phyloP scores from a whole-genome alignment of 148 eudicot species.

The Hydrangea macrophylla region DNA sequence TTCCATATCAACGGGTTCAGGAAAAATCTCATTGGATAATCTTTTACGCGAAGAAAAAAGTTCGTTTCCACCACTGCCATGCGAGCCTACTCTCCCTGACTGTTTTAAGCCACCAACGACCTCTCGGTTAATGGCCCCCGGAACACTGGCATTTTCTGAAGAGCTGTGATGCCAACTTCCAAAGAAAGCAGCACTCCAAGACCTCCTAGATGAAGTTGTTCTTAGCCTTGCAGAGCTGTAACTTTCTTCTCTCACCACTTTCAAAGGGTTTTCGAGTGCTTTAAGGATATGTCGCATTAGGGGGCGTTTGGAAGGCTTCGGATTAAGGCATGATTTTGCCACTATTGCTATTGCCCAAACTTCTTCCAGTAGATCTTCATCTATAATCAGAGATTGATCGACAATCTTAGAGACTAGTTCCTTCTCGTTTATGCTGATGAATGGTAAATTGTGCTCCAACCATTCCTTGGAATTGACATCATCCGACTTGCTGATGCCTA shows the following conservation, averaged over 20 bases:
- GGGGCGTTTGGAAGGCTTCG: conserved; percentile 37
- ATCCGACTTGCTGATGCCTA: conserved; percentile 27
- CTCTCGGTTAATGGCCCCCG: conserved; percentile 20
- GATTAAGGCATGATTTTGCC: conserved; percentile 45
- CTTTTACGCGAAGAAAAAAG: conserved; percentile 27
- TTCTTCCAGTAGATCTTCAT: conserved; percentile 46
- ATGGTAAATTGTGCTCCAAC: conserved; percentile 24
- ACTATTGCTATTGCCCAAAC: conserved; percentile 50
- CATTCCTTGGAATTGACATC: conserved; percentile 25
- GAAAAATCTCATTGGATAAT: conserved; percentile 41
- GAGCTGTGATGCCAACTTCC: conserved; percentile 46
- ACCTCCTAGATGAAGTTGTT: conserved; percentile 31
- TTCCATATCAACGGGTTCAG: conserved; percentile 31
- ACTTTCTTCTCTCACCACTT: conserved; percentile 37
- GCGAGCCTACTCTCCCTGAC: conserved; percentile 19
- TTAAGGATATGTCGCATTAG: conserved; percentile 36
- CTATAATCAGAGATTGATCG: conserved; percentile 32
- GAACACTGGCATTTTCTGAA: conserved; percentile 16
- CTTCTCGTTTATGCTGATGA: conserved; percentile 28
- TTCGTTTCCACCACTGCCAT: conserved; percentile 25
- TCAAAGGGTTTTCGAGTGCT: conserved; percentile 45
- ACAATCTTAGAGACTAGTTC: conserved; percentile 34
- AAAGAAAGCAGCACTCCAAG: conserved; percentile 40
- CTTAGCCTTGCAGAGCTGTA: conserved; percentile 31
- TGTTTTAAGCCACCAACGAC: conserved; percentile 19